Evolutionary conservation across 2,329 filamentous ascomycete genomes (phyloP), one percentile per base, ranked within the genome.

Genomic region (Chaetomiaceae sp.): DNA sequence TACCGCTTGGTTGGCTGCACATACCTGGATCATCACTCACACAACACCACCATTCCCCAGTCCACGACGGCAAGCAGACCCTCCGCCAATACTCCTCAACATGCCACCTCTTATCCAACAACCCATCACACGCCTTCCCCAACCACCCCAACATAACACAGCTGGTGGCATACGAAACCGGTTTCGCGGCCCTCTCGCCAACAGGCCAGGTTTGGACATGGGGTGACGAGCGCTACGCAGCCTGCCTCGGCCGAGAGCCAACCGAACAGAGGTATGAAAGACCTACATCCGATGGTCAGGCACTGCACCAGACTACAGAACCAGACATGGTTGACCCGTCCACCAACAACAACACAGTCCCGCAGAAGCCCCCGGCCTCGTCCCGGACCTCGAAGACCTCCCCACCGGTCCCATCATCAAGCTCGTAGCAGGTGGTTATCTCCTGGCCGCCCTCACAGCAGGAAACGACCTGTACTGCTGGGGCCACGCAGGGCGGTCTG

Each of bases 401-500:
- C 75, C 69, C 53, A 76, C 67, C 18, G 80, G 69, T 41, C 69
- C 73, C 11, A 74, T 87, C 44, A 69, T 62, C 27, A 80, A 78
- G 60, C 68, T 87, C 23, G 73, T 71, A 4, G 76, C 77, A 3
- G 77, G 77, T 2, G 82, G 83, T 0, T 84, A 83, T 62, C 67
- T 77, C 2, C 67, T 78, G 2, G 80, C 78, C 3, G 82, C 82
- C 0, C 60, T 87, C 38, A 85, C 81, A 0, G 68, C 73, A 10
- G 79, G 77, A 2, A 72, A 76, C 29, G 78, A 81, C 53, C 65
- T 85, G 2, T 87, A 87, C 61, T 64, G 79, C 21, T 87, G 84
- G 83, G 84, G 84, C 27, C 68, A 70, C 51, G 65, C 67, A 10
- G 67, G 68, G 4, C 63, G 64, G 10, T 61, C 62, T 0, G 20